phyloP scores from a whole-genome alignment of 192 early-diverging fungal genomes.

The Linnemannia exigua region DNA sequence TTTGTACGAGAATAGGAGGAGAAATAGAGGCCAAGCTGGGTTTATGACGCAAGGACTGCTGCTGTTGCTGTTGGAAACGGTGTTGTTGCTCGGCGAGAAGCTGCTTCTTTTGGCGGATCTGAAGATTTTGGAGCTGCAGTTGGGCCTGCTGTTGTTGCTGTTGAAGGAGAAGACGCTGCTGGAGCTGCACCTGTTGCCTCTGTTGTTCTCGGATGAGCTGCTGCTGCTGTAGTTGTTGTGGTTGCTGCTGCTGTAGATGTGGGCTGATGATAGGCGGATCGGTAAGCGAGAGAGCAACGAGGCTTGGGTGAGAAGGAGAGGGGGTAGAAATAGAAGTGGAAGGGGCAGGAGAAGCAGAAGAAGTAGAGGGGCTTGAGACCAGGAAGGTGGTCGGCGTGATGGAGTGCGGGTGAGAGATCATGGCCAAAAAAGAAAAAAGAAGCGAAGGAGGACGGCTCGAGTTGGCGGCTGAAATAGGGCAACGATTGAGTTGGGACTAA shows the following conservation, averaged over 20 bases:
- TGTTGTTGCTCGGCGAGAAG: constrained; percentile 20
- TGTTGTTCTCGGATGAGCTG: constrained; percentile 2
- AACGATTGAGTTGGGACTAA: constrained; percentile 1
- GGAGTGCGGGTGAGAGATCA: constrained; percentile 32
- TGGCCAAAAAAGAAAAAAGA: constrained; percentile 4
- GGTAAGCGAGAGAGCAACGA: not conserved
- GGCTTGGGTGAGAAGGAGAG: not conserved
- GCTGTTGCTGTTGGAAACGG: constrained; percentile 16
- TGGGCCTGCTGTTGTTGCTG: constrained; percentile 32
- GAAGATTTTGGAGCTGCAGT: constrained; percentile 22
- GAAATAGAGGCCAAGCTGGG: constrained; percentile 8
- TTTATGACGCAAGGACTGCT: not conserved
- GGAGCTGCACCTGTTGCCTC: constrained; percentile 7
- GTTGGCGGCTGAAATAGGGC: not conserved
- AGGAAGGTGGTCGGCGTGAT: not conserved
- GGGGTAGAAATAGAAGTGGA: not conserved
- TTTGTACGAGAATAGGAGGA: not conserved
- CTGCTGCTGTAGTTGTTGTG: not conserved
- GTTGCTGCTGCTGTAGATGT: not conserved
- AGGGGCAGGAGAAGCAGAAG: constrained; percentile 6
- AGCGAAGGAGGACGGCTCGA: not conserved
- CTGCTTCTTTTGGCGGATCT: constrained; percentile 25
- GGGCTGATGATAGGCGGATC: not conserved
- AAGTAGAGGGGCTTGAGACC: constrained; percentile 9
- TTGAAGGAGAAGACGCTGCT: constrained; percentile 15